Evolutionary conservation across 2,329 filamentous ascomycete genomes (phyloP).

Genomic region (Colletotrichum siamense): DNA sequence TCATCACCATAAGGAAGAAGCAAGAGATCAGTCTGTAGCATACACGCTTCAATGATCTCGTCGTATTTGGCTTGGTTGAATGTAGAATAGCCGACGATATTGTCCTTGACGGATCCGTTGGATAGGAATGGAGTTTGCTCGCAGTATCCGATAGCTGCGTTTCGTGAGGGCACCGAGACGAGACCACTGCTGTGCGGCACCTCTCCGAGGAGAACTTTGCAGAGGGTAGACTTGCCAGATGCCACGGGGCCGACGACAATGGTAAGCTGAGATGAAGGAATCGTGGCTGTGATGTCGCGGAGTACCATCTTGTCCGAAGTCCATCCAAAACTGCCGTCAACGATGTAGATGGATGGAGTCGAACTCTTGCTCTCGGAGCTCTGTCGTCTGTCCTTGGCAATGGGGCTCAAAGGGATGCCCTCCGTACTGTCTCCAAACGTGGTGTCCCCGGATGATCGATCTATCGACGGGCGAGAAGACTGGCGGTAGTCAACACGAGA

Average conservation of each 20-base stretch:
- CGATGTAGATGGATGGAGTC: not conserved
- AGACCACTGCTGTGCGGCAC: slow-evolving; percentile 26
- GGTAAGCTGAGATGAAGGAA: slow-evolving; percentile 36
- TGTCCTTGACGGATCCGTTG: slow-evolving; percentile 28
- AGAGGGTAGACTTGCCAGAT: slow-evolving; percentile 45
- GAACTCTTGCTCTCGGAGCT: not conserved
- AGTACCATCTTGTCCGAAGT: slow-evolving; percentile 30
- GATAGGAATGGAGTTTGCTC: slow-evolving; percentile 33
- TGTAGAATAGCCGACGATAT: slow-evolving; percentile 25
- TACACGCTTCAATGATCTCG: slow-evolving; percentile 24
- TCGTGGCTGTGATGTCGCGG: slow-evolving; percentile 33
- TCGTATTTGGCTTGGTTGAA: slow-evolving; percentile 26
- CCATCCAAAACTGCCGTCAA: slow-evolving; percentile 37
- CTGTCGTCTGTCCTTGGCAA: not conserved
- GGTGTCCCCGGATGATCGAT: slow-evolving; percentile 17
- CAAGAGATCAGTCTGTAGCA: slow-evolving; percentile 21
- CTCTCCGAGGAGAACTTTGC: slow-evolving; percentile 40
- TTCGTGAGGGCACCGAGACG: slow-evolving; percentile 13
- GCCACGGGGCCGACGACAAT: slow-evolving; percentile 45
- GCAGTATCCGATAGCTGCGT: slow-evolving; percentile 33
- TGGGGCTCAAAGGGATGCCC: not conserved
- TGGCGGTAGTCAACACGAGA: slow-evolving; percentile 29
- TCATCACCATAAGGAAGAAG: slow-evolving; percentile 33
- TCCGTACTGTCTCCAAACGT: slow-evolving; percentile 1
- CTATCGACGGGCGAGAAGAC: not conserved